These are phyloP conservation scores for Penicillium vulpinum DNA, from an alignment of 2,329 filamentous ascomycete species.

Conservation along the genomic window DNA sequence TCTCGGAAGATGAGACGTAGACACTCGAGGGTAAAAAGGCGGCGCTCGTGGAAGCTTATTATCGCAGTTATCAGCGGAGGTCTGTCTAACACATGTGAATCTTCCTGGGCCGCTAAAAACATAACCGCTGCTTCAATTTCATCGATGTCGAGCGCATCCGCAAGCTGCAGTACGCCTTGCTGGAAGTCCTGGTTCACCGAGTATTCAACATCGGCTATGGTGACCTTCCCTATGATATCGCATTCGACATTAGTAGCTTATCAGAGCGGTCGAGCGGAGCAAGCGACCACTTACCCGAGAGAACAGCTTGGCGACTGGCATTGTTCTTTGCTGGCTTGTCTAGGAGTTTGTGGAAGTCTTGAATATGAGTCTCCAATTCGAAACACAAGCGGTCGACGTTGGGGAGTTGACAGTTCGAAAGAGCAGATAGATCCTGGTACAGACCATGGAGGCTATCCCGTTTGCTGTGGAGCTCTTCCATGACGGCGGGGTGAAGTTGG, in stretches of 20 bases:
- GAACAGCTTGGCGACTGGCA: constrained; percentile 69
- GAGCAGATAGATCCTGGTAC: constrained; percentile 77
- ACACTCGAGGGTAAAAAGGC: constrained; percentile 79
- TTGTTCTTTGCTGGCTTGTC: constrained; percentile 74
- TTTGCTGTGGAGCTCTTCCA: constrained; percentile 63
- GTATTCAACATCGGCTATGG: constrained; percentile 71
- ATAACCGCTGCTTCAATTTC: constrained; percentile 80
- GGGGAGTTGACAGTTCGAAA: constrained; percentile 69
- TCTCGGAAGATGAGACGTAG: constrained; percentile 76
- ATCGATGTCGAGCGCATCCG: constrained; percentile 86
- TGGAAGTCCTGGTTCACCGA: constrained; percentile 84
- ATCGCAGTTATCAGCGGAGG: constrained; percentile 75
- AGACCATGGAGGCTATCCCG: constrained; percentile 79
- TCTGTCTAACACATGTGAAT: constrained; percentile 68
- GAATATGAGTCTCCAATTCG: constrained; percentile 65
- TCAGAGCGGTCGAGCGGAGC: not conserved
- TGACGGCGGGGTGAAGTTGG: constrained; percentile 24
- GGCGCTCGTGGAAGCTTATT: constrained; percentile 83
- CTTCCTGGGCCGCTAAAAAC: constrained; percentile 70
- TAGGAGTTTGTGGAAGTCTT: constrained; percentile 69
- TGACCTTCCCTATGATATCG: constrained; percentile 66
- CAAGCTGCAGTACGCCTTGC: constrained; percentile 75
- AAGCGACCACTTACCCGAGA: constrained; percentile 57
- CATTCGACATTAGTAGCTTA: constrained; percentile 19
- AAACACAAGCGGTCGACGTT: constrained; percentile 67